Conservation (phyloP, 768 basidiomycete species). For the Coprinellus micaceus region DNA sequence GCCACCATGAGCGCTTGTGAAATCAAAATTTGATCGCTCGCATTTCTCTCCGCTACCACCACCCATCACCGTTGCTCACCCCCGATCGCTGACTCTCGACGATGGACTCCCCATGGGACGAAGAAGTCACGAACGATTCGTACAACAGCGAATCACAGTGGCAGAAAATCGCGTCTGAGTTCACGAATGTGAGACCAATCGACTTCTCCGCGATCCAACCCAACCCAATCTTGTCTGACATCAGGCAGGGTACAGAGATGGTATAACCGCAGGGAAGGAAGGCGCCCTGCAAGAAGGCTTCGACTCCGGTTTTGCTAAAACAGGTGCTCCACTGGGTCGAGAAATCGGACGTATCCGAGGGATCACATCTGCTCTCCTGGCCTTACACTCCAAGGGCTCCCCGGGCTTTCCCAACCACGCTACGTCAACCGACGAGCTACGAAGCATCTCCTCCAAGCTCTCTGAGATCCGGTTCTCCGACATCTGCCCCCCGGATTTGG, state of each 20-base stretch:
- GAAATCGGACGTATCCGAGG: constrained; percentile 80
- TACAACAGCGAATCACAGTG: constrained; percentile 53
- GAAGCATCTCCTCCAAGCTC: constrained; percentile 54
- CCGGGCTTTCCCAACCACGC: constrained; percentile 12
- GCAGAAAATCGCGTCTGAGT: constrained; percentile 62
- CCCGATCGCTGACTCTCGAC: neutral
- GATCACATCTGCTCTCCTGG: constrained; percentile 55
- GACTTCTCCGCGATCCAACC: neutral
- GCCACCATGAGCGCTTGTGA: too few species aligned
- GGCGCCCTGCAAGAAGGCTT: constrained; percentile 85
- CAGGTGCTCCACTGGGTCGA: constrained; percentile 72
- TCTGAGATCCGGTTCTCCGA: constrained; percentile 62
- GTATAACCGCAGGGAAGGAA: constrained; percentile 90
- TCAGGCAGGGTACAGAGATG: constrained; percentile 94
- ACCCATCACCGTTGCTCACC: neutral
- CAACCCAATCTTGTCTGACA: neutral
- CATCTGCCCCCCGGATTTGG: constrained; percentile 69
- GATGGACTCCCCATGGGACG: constrained; percentile 64
- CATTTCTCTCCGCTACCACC: neutral
- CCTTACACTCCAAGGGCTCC: constrained; percentile 42
- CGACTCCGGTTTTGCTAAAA: constrained; percentile 72
- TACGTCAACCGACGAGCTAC: constrained; percentile 39
- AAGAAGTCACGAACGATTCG: constrained; percentile 30
- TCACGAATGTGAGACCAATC: constrained; percentile 55
- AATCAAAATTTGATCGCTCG: too few species aligned